These are phyloP conservation scores for Coffea humblotiana DNA, from an alignment of 305 asterid genomes.

Conservation along the genomic window DNA sequence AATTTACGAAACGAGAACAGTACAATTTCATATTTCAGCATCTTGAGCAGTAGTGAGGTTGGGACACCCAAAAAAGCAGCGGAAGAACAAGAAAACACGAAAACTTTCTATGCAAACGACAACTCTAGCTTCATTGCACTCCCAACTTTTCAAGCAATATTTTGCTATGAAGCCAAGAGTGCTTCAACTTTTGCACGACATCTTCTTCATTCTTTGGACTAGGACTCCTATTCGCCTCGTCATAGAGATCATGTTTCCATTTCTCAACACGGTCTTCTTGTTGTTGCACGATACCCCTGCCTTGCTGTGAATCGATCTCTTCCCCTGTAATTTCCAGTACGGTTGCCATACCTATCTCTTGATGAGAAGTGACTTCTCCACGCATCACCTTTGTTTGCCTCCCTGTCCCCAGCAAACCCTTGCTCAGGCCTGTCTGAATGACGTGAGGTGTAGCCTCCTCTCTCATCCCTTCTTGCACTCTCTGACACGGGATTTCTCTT, in stretches of 20 bases:
- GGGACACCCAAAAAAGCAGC: not conserved
- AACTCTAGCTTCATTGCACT: no score
- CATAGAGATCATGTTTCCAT: constrained; percentile 83
- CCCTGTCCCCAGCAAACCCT: constrained; percentile 47
- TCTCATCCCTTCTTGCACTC: constrained; percentile 39
- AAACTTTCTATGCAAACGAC: not conserved
- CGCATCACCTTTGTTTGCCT: constrained; percentile 34
- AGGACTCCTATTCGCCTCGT: constrained; percentile 65
- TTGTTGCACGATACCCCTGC: constrained; percentile 41
- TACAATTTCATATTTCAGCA: not conserved
- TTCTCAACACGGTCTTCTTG: constrained; percentile 58
- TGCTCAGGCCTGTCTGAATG: constrained; percentile 45
- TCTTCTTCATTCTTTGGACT: constrained; percentile 86
- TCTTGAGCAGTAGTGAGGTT: not conserved
- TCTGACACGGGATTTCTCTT: constrained; percentile 32
- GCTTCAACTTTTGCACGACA: constrained; percentile 82
- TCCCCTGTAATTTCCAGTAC: constrained; percentile 38
- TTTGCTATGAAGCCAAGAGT: constrained; percentile 57
- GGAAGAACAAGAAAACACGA: not conserved
- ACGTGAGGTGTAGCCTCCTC: constrained; percentile 34
- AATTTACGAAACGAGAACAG: not conserved
- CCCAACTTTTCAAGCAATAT: not conserved
- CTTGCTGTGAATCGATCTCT: constrained; percentile 49
- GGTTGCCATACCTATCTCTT: constrained; percentile 33
- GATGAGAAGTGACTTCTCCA: constrained; percentile 50